Percentiles rank a stretch among this genome's conserved stretches.
Evolutionary conservation across 345 rosid species (phyloP).

Genomic region (Populus simonii): DNA sequence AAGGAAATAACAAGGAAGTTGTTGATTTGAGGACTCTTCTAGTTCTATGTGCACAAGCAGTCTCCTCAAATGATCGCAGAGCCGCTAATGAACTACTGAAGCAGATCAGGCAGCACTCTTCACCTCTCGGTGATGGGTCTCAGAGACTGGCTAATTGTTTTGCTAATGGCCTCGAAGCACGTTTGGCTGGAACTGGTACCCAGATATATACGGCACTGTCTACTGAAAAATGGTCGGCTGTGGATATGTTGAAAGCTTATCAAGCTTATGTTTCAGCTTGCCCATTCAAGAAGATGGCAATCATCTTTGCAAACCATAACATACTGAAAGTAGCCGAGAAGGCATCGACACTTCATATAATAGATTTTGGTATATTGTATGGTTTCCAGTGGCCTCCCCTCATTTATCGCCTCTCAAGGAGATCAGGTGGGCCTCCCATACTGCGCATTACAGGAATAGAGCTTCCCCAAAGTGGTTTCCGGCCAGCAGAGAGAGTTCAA

Average conservation of each 20-base stretch:
- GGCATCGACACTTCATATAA: constrained; percentile 27
- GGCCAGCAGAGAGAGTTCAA: constrained; percentile 29
- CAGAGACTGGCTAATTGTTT: constrained; percentile 87
- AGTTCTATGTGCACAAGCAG: constrained; percentile 78
- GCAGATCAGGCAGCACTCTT: constrained; percentile 82
- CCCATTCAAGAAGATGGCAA: constrained; percentile 27
- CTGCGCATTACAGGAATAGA: constrained; percentile 41
- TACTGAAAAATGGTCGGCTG: constrained; percentile 8
- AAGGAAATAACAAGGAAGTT: constrained; percentile 54
- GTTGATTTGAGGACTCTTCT: constrained; percentile 80
- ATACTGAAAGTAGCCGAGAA: constrained; percentile 16
- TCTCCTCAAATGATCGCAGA: constrained; percentile 67
- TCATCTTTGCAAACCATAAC: constrained; percentile 22
- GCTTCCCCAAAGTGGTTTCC: constrained; percentile 34
- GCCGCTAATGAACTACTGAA: constrained; percentile 62
- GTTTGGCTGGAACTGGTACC: constrained; percentile 44
- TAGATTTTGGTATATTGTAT: constrained; percentile 26
- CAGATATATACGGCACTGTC: constrained; percentile 22
- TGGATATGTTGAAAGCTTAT: constrained; percentile 33
- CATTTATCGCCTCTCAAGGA: constrained; percentile 25
- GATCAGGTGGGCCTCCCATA: constrained; percentile 29
- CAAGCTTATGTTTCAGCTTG: constrained; percentile 25
- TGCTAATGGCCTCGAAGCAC: constrained; percentile 78
- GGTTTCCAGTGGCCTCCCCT: constrained; percentile 41
- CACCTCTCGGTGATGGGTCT: constrained; percentile 86